Evolutionary conservation across 345 rosid genomes (phyloP).

Genomic region (Hibiscus trionum): DNA sequence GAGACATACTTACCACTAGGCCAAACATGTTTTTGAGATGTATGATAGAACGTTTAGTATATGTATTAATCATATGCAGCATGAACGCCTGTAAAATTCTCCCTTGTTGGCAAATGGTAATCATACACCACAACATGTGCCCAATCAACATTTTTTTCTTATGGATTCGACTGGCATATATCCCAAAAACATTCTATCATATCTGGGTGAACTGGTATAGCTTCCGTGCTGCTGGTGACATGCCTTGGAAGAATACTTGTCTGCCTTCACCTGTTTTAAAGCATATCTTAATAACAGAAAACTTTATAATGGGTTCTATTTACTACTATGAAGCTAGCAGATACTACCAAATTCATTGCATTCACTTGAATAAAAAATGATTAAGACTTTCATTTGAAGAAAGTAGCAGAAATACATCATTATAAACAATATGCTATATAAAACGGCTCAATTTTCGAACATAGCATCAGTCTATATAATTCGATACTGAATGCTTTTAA

Average conservation of each 20-base stretch:
- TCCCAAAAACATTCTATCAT: no score
- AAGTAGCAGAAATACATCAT: neutral
- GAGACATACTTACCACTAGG: no score
- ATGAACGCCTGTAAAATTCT: no score
- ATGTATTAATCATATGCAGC: no score
- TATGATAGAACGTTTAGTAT: no score
- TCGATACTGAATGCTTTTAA: neutral
- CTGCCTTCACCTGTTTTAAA: constrained; percentile 66
- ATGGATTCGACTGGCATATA: no score
- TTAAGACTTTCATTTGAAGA: neutral
- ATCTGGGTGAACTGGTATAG: constrained; percentile 48
- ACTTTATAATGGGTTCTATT: neutral
- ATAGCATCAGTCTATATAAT: neutral
- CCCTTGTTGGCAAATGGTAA: no score
- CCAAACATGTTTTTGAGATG: no score
- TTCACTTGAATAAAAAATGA: neutral
- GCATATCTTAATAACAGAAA: constrained; percentile 10
- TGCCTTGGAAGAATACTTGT: constrained; percentile 39
- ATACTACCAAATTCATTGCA: neutral
- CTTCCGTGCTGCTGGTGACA: constrained; percentile 27
- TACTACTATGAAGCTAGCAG: neutral
- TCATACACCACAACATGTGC: no score
- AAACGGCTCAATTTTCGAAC: no score
- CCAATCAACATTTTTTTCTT: no score
- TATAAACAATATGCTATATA: neutral